Conservation (phyloP, 2,329 filamentous ascomycete species). For the Knoxdaviesia proteae region DNA sequence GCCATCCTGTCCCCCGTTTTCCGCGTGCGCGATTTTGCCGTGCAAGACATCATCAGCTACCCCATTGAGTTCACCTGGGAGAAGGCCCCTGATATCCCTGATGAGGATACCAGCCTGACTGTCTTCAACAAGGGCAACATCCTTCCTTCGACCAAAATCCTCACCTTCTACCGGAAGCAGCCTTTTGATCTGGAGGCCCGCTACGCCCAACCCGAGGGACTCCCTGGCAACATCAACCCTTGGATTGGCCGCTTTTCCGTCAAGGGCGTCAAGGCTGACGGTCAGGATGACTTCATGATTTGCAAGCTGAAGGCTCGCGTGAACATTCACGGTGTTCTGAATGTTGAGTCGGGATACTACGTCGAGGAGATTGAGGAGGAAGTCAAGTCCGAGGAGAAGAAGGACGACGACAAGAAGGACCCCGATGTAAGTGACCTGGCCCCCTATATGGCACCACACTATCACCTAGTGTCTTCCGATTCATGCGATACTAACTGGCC, state of each 20-base stretch:
- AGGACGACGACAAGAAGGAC: constrained; percentile 38
- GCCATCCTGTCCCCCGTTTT: constrained; percentile 94
- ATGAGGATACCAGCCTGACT: constrained; percentile 90
- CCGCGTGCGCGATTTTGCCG: constrained; percentile 92
- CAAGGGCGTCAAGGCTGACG: constrained; percentile 87
- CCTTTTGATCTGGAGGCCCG: constrained; percentile 89
- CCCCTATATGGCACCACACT: no score
- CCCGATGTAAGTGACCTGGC: constrained; percentile 41
- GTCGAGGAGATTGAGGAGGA: constrained; percentile 97
- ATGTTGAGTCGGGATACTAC: constrained; percentile 92
- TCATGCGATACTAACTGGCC: no score
- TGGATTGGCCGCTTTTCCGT: constrained; percentile 97
- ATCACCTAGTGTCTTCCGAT: no score
- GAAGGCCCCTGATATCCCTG: constrained; percentile 92
- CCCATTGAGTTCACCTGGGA: constrained; percentile 98
- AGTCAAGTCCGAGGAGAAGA: constrained; percentile 47
- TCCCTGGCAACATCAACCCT: constrained; percentile 77
- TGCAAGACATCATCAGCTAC: constrained; percentile 95
- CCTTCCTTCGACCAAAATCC: constrained; percentile 94
- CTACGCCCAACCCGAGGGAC: constrained; percentile 67
- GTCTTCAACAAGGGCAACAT: constrained; percentile 97
- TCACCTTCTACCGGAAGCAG: constrained; percentile 98
- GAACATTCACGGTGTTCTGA: constrained; percentile 89
- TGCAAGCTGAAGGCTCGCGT: constrained; percentile 98
- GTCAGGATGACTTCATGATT: constrained; percentile 96